Base-by-base conservation (phyloP, 2,329 filamentous ascomycete species). In the Mycosphaerelloides madeirae region DNA sequence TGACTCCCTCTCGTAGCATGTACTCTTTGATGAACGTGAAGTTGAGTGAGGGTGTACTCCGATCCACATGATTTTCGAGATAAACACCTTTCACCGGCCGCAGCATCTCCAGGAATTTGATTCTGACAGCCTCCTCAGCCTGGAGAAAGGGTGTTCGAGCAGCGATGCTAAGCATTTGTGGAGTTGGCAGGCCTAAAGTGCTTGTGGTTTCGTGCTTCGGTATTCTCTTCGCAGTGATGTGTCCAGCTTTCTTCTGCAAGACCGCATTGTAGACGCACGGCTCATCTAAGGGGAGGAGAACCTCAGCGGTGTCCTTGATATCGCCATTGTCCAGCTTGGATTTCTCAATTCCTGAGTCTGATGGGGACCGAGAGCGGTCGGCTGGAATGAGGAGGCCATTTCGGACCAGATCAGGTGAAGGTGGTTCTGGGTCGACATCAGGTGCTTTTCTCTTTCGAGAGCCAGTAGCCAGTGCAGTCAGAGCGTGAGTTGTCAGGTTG, bases 11-110 rank as follows among this genome's bases (percentile, higher is more conserved):
- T 2, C 76, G 68, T 1, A 85, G 70, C 3, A 83, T 68, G 8
- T 80, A 81, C 1, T 74, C 65, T 6, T 81, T 70, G 41, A 89
- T 82, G 62, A 90, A 91, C 0, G 72, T 71, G 55, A 93, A 94
- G 31, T 77, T 68, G 0, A 78, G 65, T 0, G 84, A 81, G 0
- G 75, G 76, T 55, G 73, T 53, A 56, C 72, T 45, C 1, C 73
- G 65, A 53, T 85, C 81, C 2, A 78, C 65, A 0, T 73, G 68
- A 59, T 91, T 91, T 58, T 41, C 67, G 59, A 43, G 59, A 51
- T 15, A 67, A 31, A 44, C 50, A 34, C n/a, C 52, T 19, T 3
- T 68, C 44, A 46, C 63, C 44, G 3, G 53, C 40, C 6, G 25
- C 1, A 64, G 57, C 46, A 60, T 58, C 15, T 54, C 39, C 13